These are phyloP conservation scores for Choanephora cucurbitarum DNA, from an alignment of 371 early-diverging fungal species.

Conservation along the genomic window DNA sequence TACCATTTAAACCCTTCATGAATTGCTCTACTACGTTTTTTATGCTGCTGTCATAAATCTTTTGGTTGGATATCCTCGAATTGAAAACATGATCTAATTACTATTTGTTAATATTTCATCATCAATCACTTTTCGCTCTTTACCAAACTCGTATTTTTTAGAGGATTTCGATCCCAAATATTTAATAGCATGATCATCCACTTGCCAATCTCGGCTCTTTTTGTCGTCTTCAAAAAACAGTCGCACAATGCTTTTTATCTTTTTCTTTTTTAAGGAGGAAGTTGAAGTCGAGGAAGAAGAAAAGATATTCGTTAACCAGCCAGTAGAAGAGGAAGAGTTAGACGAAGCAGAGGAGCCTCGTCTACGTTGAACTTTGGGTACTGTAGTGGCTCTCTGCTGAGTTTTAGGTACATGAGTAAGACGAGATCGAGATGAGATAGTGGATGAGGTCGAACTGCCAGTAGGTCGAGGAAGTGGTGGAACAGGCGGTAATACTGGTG, in stretches of 20 bases:
- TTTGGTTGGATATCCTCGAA: not conserved
- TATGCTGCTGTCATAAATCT: constrained; percentile 3
- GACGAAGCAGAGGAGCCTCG: constrained; percentile 13
- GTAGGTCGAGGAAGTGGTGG: not conserved
- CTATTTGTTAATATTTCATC: not conserved
- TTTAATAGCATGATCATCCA: constrained; percentile 2
- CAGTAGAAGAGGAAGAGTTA: constrained; percentile 2
- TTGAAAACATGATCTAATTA: constrained; percentile 14
- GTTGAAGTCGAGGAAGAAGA: not conserved
- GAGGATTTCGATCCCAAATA: constrained; percentile 13
- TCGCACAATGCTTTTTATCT: constrained; percentile 12
- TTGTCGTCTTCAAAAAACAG: constrained; percentile 11
- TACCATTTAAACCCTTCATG: constrained; percentile 22
- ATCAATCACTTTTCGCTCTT: not conserved
- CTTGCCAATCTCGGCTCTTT: constrained; percentile 13
- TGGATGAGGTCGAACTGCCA: not conserved
- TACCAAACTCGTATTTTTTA: constrained; percentile 24
- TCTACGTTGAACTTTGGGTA: constrained; percentile 4
- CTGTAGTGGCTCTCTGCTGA: constrained; percentile 14
- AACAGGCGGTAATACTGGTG: constrained; percentile 6
- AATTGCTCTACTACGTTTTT: constrained; percentile 5
- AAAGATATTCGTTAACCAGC: constrained; percentile 14
- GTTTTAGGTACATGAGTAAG: not conserved
- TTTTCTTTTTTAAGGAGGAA: constrained; percentile 3
- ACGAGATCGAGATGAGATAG: no score